Evolutionary conservation across 208 protist genomes (phyloP).

Genomic region (Trypanosoma lewisi): DNA sequence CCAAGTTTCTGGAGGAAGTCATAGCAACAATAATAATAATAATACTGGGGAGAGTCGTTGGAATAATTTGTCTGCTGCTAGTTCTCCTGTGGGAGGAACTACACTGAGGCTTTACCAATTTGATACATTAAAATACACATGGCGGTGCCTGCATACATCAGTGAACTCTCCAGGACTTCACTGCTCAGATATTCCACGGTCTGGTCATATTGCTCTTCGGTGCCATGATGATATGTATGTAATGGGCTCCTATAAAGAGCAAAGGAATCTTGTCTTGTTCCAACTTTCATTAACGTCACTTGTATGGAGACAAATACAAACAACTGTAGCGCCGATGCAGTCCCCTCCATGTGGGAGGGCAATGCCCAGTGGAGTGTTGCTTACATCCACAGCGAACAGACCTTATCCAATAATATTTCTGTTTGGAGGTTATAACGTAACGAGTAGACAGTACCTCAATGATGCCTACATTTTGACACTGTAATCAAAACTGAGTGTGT

Average conservation of each 20-base stretch:
- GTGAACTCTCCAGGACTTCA: background rate
- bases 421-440: constrained; percentile 19
- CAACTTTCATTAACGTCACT: constrained; percentile 14
- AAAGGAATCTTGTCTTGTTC: constrained; percentile 9
- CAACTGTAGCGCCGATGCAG: constrained; percentile 13
- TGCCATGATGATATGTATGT: constrained; percentile 24
- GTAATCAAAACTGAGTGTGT: constrained; percentile 1
- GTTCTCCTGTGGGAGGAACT: background rate
- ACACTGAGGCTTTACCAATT: constrained; percentile 11
- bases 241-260: constrained; percentile 19
- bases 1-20: background rate
- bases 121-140: constrained; percentile 14
- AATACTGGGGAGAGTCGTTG: background rate
- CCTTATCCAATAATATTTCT: constrained; percentile 20
- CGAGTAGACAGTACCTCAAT: constrained; percentile 14
- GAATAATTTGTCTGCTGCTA: constrained; percentile 1
- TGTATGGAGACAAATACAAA: constrained; percentile 20
- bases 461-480: constrained; percentile 21
- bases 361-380: constrained; percentile 10
- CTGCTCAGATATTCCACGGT: constrained; percentile 18
- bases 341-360: constrained; percentile 5
- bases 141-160: constrained; percentile 10
- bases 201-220: constrained; percentile 19
- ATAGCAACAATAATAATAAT: too few relatives aligned
- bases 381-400: constrained; percentile 5